phyloP scores from a whole-genome alignment of 768 basidiomycete genomes.

The Lanmaoa pseudosensibilis region DNA sequence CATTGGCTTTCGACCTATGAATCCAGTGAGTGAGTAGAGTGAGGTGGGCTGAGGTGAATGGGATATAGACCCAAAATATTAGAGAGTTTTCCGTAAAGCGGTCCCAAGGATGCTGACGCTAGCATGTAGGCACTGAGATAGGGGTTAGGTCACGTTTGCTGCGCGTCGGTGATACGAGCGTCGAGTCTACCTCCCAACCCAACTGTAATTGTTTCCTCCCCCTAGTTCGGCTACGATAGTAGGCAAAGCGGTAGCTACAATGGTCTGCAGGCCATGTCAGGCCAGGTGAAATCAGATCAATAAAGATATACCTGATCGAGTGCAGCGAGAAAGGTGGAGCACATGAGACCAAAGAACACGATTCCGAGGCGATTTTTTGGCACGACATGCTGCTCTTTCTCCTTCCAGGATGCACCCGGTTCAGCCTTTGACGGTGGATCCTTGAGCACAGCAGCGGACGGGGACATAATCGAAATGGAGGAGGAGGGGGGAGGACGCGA shows the following conservation, averaged over 20 bases:
- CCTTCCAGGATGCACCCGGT: constrained; percentile 40
- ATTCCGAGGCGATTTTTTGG: constrained; percentile 43
- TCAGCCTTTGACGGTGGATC: constrained; percentile 4
- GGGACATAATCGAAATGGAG: constrained; percentile 5
- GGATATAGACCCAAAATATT: constrained; percentile 36
- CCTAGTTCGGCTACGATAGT: constrained; percentile 48
- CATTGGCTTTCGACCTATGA: constrained; percentile 39
- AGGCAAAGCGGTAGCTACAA: constrained; percentile 50
- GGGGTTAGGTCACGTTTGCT: neutral
- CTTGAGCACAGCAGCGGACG: neutral
- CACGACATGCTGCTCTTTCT: constrained; percentile 40
- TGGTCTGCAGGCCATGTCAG: constrained; percentile 33
- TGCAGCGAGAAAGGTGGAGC: constrained; percentile 44
- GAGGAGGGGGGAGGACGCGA: neutral
- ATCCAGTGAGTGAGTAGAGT: neutral
- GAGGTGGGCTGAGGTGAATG: neutral
- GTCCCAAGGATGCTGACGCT: constrained; percentile 41
- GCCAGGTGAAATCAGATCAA: neutral
- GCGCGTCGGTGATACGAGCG: neutral
- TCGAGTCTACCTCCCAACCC: constrained; percentile 44
- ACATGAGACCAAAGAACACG: constrained; percentile 47
- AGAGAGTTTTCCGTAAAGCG: constrained; percentile 50
- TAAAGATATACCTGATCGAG: constrained; percentile 42
- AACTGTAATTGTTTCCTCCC: constrained; percentile 46
- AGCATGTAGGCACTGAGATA: constrained; percentile 45